Evolutionary conservation across 1,139 yeast species (phyloP).

Genomic region (Geotrichum aggregatum): DNA sequence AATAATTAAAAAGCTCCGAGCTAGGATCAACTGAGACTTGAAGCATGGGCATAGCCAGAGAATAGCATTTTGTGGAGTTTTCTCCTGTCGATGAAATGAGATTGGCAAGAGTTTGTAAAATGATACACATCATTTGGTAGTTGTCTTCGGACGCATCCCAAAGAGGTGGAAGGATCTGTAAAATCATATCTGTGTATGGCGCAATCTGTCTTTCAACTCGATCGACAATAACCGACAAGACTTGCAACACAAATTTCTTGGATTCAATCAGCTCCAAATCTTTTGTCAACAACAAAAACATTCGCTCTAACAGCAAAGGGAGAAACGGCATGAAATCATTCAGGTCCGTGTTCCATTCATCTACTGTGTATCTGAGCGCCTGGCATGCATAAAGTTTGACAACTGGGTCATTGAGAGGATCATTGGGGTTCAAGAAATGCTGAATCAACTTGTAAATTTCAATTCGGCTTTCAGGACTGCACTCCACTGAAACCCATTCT

Average conservation of each 20-base stretch:
- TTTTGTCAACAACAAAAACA: conserved; percentile 48
- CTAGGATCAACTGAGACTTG: conserved; percentile 58
- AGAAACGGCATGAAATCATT: conserved; percentile 62
- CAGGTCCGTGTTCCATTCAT: conserved; percentile 83
- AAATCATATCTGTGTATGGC: conserved; percentile 44
- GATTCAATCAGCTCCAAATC: conserved; percentile 63
- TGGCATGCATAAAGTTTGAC: conserved; percentile 74
- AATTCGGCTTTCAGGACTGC: conserved; percentile 56
- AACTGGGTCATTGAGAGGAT: conserved; percentile 59
- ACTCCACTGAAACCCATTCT: conserved; percentile 74
- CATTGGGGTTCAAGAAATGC: conserved; percentile 44
- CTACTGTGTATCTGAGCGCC: conserved; percentile 62
- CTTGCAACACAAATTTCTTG: conserved; percentile 63
- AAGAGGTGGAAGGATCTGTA: conserved; percentile 60
- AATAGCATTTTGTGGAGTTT: conserved; percentile 56
- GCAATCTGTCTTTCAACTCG: conserved; percentile 40
- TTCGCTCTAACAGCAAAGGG: conserved; percentile 46
- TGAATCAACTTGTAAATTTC: conserved; percentile 56
- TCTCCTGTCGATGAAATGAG: conserved; percentile 61
- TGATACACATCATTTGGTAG: conserved; percentile 63
- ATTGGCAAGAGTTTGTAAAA: conserved; percentile 64
- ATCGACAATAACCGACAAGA: conserved; percentile 62
- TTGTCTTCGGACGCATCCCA: conserved; percentile 67
- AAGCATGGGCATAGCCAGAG: conserved; percentile 64
- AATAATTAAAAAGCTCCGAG: conserved; percentile 56